phyloP scores from a whole-genome alignment of 2,329 filamentous ascomycete species.

The Alternaria ethzedia region DNA sequence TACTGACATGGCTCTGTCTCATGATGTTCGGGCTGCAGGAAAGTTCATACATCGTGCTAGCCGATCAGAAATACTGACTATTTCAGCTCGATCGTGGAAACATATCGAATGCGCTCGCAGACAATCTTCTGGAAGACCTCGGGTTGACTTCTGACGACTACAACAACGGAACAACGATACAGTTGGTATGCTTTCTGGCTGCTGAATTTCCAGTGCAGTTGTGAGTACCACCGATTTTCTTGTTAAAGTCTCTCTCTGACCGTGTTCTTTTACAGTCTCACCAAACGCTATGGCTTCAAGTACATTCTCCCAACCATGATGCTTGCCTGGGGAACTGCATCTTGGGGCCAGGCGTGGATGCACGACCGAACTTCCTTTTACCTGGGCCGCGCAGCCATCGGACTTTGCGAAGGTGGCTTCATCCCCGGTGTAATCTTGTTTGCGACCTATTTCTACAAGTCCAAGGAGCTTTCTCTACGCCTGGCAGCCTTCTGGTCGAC shows the following conservation, averaged over 20 bases:
- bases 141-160: slow-evolving; percentile 41
- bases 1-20: slow-evolving; percentile 36
- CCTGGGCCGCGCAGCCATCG: slow-evolving; percentile 50
- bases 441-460: slow-evolving; percentile 77
- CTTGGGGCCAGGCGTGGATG: slow-evolving; percentile 72
- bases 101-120: slow-evolving; percentile 43
- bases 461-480: slow-evolving; percentile 70
- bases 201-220: slow-evolving; percentile 54
- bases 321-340: slow-evolving; percentile 53
- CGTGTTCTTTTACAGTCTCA: slow-evolving; percentile 28
- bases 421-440: slow-evolving; percentile 70
- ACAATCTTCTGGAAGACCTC: slow-evolving; percentile 40
- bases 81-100: slow-evolving; percentile 58
- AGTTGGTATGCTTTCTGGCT: slow-evolving; percentile 82
- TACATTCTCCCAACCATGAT: slow-evolving; percentile 53
- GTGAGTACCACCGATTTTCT: not conserved
- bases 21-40: slow-evolving; percentile 53
- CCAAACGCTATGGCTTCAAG: slow-evolving; percentile 53
- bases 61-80: not conserved
- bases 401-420: slow-evolving; percentile 57
- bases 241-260: not conserved
- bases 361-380: slow-evolving; percentile 53
- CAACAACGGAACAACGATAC: slow-evolving; percentile 57
- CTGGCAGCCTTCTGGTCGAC: slow-evolving; percentile 74
- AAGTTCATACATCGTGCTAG: not conserved